Evolutionary conservation across 176 grass and related monocot genomes (phyloP).

Genomic region (Oryza meyeriana): DNA sequence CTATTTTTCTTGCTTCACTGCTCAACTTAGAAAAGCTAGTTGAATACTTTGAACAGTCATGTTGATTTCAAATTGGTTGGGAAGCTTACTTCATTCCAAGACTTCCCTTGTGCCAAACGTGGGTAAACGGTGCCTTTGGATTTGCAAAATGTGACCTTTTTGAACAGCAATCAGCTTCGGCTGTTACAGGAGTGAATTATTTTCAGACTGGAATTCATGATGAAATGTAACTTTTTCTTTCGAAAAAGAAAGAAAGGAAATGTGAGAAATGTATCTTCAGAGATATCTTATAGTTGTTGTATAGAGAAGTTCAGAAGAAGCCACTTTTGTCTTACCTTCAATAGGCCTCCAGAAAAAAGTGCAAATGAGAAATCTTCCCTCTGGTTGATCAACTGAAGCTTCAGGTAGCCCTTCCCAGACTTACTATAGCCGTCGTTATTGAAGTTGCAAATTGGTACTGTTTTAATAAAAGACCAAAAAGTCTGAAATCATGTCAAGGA

Average conservation of each 20-base stretch:
- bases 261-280: not conserved
- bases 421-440: constrained; percentile 39
- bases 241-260: not conserved
- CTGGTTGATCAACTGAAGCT: constrained; percentile 84
- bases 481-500: not conserved
- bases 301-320: constrained; percentile 3
- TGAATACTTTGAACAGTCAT: not conserved
- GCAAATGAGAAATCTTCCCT: constrained; percentile 73
- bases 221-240: not conserved
- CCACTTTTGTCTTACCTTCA: constrained; percentile 25
- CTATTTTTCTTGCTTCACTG: not conserved
- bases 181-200: constrained; percentile 7
- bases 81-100: constrained; percentile 69
- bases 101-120: constrained; percentile 57
- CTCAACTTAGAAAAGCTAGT: not conserved
- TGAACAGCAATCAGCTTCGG: constrained; percentile 60
- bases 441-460: constrained; percentile 69
- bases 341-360: constrained; percentile 65
- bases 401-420: constrained; percentile 51
- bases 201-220: not conserved
- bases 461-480: not conserved
- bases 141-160: constrained; percentile 54
- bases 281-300: not conserved
- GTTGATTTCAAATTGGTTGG: not conserved
- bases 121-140: constrained; percentile 67